These are phyloP conservation scores for Breviolum minutum DNA, from an alignment of 73 alveolate species.

Conservation along the genomic window DNA sequence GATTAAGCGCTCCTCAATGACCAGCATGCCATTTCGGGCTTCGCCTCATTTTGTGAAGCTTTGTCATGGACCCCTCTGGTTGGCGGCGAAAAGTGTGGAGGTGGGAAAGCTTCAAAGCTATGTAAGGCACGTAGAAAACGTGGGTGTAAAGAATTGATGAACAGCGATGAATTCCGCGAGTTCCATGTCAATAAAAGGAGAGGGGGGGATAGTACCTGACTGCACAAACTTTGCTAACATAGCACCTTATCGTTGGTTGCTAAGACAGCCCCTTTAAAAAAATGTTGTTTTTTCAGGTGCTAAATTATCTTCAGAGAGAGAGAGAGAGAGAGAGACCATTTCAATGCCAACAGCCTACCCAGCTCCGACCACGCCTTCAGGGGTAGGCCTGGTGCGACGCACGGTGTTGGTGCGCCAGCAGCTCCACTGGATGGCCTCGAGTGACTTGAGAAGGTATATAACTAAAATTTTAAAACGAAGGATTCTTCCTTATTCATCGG, in stretches of 20 bases:
- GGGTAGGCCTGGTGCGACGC: conserved; percentile 86
- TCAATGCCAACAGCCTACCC: too few relatives aligned
- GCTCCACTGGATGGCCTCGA: conserved; percentile 85
- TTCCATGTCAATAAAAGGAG: too few relatives aligned
- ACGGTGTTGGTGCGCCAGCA: conserved; percentile 94
- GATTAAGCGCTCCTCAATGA: conserved; percentile 24
- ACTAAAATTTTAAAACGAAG: not conserved
- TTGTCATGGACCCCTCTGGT: not conserved
- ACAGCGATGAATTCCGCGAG: too few relatives aligned
- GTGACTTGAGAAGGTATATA: not conserved
- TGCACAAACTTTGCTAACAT: too few relatives aligned
- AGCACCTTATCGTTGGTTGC: too few relatives aligned
- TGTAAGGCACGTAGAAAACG: too few relatives aligned
- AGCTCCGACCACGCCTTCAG: not conserved
- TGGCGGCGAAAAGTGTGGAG: too few relatives aligned
- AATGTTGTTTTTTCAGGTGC: too few relatives aligned
- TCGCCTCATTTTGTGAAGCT: conserved; percentile 9
- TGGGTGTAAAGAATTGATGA: too few relatives aligned
- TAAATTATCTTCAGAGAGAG: not conserved
- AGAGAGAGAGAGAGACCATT: not conserved
- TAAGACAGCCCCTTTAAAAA: too few relatives aligned
- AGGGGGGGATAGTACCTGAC: too few relatives aligned
- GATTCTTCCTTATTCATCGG: not conserved
- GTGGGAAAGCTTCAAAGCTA: too few relatives aligned
- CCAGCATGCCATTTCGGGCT: conserved; percentile 92